phyloP scores from a whole-genome alignment of 179 eudicot genomes.

The Silene coronaria region DNA sequence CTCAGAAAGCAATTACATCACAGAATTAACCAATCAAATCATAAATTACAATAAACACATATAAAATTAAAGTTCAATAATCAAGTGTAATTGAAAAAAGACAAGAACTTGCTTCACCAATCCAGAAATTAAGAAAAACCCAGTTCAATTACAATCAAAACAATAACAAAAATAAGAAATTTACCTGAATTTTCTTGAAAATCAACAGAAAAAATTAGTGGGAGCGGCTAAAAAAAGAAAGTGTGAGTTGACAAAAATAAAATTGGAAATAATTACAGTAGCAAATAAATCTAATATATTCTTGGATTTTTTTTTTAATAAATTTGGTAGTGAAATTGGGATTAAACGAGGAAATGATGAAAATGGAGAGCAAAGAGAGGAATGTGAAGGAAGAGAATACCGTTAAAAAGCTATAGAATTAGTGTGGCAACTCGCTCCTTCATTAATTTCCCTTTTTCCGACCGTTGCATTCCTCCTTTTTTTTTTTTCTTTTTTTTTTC shows the following conservation, averaged over 20 bases:
- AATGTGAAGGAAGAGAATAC: background rate
- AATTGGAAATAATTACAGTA: background rate
- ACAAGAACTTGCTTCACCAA: background rate
- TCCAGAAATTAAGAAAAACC: background rate
- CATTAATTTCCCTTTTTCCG: conserved; percentile 22
- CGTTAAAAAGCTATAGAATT: background rate
- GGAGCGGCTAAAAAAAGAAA: background rate
- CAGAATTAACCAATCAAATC: background rate
- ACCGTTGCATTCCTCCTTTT: conserved; percentile 13
- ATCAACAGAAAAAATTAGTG: background rate
- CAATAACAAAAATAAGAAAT: background rate
- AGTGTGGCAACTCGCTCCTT: background rate
- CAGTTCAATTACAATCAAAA: background rate
- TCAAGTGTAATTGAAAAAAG: background rate
- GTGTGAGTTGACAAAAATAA: background rate
- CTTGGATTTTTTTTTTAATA: background rate
- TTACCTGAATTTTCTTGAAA: background rate
- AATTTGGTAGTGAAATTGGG: background rate
- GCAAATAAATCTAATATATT: background rate
- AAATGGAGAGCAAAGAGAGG: background rate
- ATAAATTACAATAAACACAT: background rate
- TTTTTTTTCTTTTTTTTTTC: background rate
- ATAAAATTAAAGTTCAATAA: background rate
- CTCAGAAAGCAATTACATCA: background rate
- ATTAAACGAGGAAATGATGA: background rate